These are phyloP conservation scores for Yarrowia sp. DNA, from an alignment of 805 yeast species.

Conservation along the genomic window DNA sequence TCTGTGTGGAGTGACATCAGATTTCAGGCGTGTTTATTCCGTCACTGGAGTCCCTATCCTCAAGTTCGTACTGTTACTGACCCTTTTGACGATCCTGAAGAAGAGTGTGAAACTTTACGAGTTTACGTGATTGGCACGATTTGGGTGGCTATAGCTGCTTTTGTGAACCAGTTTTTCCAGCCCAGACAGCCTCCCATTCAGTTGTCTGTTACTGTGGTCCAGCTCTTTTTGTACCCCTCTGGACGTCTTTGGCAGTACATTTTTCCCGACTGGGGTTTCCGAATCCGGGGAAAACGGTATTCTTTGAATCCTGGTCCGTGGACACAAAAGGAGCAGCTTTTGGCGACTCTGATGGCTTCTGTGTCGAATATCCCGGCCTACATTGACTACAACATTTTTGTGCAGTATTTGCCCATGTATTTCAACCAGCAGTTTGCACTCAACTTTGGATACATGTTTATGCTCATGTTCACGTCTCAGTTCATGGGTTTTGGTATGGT, in stretches of 20 bases:
- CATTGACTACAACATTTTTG: slow-evolving; percentile 26
- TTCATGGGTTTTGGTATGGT: slow-evolving; percentile 52
- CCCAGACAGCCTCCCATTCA: slow-evolving; percentile 51
- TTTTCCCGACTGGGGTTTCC: slow-evolving; percentile 37
- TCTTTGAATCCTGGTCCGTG: slow-evolving; percentile 63
- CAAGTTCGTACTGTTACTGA: slow-evolving; percentile 64
- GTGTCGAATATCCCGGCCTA: slow-evolving; percentile 42
- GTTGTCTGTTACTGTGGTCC: slow-evolving; percentile 50
- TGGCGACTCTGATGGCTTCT: slow-evolving; percentile 45
- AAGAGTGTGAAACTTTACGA: slow-evolving; percentile 49
- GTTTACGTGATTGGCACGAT: slow-evolving; percentile 41
- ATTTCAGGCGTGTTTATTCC: neutral
- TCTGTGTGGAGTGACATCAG: neutral
- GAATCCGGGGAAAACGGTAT: slow-evolving; percentile 28
- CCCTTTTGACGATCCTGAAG: slow-evolving; percentile 46
- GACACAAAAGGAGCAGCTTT: slow-evolving; percentile 58
- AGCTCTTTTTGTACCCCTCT: slow-evolving; percentile 55
- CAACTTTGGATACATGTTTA: slow-evolving; percentile 42
- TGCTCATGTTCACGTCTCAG: slow-evolving; percentile 47
- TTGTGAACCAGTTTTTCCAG: slow-evolving; percentile 43
- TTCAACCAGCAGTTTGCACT: slow-evolving; percentile 28
- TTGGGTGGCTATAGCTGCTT: slow-evolving; percentile 32
- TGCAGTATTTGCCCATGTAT: slow-evolving; percentile 24
- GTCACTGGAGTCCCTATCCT: slow-evolving; percentile 50
- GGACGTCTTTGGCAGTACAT: slow-evolving; percentile 40